These are phyloP conservation scores for Mycena alexandri DNA, from an alignment of 768 basidiomycete genomes.

Conservation along the genomic window DNA sequence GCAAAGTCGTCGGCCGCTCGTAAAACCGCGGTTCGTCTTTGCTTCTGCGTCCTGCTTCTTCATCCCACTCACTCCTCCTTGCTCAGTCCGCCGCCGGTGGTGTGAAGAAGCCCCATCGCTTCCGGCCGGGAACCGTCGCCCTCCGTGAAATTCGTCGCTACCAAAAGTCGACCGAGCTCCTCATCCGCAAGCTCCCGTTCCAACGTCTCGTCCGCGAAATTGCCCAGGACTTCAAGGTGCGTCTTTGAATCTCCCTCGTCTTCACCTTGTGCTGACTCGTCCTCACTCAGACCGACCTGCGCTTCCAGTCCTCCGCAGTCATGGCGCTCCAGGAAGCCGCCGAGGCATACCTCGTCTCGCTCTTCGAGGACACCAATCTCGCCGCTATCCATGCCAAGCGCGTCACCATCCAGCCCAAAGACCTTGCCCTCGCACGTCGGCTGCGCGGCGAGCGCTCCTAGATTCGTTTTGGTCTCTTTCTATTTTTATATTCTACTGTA, in stretches of 20 bases:
- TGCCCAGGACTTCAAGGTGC: slow-evolving; percentile 93
- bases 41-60: slow-evolving; percentile 42
- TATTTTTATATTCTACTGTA: slow-evolving; percentile 40
- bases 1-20: slow-evolving; percentile 67
- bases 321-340: slow-evolving; percentile 93
- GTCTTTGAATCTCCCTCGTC: slow-evolving; percentile 7
- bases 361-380: slow-evolving; percentile 87
- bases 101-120: slow-evolving; percentile 97
- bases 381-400: slow-evolving; percentile 91
- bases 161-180: slow-evolving; percentile 93
- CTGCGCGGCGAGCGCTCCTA: slow-evolving; percentile 84
- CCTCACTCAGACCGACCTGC: slow-evolving; percentile 76
- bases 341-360: slow-evolving; percentile 85
- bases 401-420: slow-evolving; percentile 89
- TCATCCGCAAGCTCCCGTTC: slow-evolving; percentile 95
- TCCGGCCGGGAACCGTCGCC: slow-evolving; percentile 91
- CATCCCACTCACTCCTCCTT: slow-evolving; percentile 42
- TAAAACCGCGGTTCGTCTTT: slow-evolving; percentile 63
- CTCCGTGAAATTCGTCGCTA: slow-evolving; percentile 94
- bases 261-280: slow-evolving; percentile 38
- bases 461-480: slow-evolving; percentile 32
- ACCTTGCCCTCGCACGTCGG: slow-evolving; percentile 84
- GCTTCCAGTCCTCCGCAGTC: slow-evolving; percentile 95
- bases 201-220: slow-evolving; percentile 96
- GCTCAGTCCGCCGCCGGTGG: slow-evolving; percentile 81